Conservation (phyloP, 306 rosid genomes). For the Quercus bicolor region DNA sequence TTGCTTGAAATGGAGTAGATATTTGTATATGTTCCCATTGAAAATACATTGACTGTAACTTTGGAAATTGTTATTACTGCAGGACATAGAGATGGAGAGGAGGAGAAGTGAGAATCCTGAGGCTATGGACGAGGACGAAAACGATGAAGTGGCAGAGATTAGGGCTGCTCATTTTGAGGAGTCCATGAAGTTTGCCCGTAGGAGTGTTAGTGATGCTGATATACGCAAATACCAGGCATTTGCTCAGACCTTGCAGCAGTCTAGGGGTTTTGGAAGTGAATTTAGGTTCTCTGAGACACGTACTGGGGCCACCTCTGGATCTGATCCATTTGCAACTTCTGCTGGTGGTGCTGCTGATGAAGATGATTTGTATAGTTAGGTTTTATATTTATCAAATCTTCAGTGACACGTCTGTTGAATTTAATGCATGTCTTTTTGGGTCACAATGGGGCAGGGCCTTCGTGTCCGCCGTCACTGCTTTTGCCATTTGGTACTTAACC, state of each 20-base stretch:
- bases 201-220: constrained; percentile 59
- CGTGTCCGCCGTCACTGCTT: background rate
- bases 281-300: constrained; percentile 44
- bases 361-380: constrained; percentile 44
- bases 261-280: constrained; percentile 51
- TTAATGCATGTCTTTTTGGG: background rate
- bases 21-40: background rate
- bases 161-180: constrained; percentile 55
- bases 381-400: background rate
- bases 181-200: constrained; percentile 58
- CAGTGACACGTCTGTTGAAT: background rate
- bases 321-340: constrained; percentile 42
- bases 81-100: constrained; percentile 55
- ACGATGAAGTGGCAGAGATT: constrained; percentile 49
- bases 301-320: constrained; percentile 22
- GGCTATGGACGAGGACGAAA: constrained; percentile 51
- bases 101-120: constrained; percentile 46
- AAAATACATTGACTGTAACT: background rate
- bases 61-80: background rate
- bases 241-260: constrained; percentile 61
- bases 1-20: background rate
- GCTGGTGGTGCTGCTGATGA: constrained; percentile 27
- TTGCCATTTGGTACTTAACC: background rate
- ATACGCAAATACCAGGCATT: constrained; percentile 58
- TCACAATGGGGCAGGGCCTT: background rate